Conservation (phyloP, 2,329 filamentous ascomycete species). For the Curvularia verruculosa region DNA sequence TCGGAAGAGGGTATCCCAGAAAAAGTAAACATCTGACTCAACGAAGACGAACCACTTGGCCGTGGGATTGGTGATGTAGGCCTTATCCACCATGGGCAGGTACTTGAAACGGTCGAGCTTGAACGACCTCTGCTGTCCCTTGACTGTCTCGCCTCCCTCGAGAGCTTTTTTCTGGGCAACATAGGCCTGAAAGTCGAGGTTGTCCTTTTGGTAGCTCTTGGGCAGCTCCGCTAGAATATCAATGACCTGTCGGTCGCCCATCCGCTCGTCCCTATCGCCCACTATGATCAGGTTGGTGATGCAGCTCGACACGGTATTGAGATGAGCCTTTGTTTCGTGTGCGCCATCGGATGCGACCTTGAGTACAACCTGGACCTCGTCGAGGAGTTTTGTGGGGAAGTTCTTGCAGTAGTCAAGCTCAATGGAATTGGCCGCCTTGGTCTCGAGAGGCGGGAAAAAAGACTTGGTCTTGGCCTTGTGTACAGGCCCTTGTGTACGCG, state of each 20-base stretch:
- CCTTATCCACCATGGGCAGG: constrained; percentile 62
- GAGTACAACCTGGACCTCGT: constrained; percentile 55
- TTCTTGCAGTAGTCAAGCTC: constrained; percentile 49
- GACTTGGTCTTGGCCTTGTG: constrained; percentile 43
- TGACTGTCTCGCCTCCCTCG: constrained; percentile 47
- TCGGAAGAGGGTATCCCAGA: constrained; percentile 52
- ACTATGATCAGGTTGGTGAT: constrained; percentile 63
- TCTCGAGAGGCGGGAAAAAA: constrained; percentile 46
- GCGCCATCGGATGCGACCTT: constrained; percentile 58
- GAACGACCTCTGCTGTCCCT: constrained; percentile 60
- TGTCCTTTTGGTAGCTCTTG: constrained; percentile 49
- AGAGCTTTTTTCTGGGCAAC: constrained; percentile 51
- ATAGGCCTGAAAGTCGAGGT: constrained; percentile 61
- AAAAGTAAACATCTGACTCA: constrained; percentile 48
- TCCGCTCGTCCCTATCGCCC: constrained; percentile 64
- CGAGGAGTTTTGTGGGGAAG: constrained; percentile 51
- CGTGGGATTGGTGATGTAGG: constrained; percentile 47
- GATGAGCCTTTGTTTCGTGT: constrained; percentile 54
- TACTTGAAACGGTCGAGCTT: constrained; percentile 66
- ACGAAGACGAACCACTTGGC: constrained; percentile 50
- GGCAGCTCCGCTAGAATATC: constrained; percentile 58
- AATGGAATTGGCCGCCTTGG: constrained; percentile 34
- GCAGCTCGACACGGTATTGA: constrained; percentile 61
- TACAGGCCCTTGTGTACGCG: constrained; percentile 22
- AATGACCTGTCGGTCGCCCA: constrained; percentile 58